Percentiles rank a stretch among this genome's conserved stretches.
Conservation (phyloP, 1,284 basidiomycete genomes). For the Amylostereum chailletii region DNA sequence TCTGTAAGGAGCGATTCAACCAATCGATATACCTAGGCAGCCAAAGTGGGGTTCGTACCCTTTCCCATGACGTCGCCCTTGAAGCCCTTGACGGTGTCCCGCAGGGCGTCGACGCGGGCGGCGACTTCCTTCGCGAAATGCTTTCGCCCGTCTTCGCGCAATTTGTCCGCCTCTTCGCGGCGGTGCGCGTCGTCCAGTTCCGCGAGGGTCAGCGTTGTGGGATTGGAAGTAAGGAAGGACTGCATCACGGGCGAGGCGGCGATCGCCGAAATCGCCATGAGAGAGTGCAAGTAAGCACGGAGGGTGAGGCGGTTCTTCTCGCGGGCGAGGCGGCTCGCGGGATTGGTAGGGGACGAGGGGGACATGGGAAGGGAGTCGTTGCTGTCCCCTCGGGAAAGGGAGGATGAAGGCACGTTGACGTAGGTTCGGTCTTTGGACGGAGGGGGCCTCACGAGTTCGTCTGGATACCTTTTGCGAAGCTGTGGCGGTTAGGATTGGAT, state of each 20-base stretch:
- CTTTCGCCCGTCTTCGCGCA: conserved; percentile 82
- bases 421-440: conserved; percentile 81
- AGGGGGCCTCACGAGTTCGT: conserved; percentile 68
- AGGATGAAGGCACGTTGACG: conserved; percentile 32
- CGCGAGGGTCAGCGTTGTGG: conserved; percentile 61
- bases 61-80: conserved; percentile 88
- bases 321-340: conserved; percentile 50
- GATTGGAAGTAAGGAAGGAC: conserved; percentile 79
- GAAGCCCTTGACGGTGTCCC: conserved; percentile 78
- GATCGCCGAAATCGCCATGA: conserved; percentile 69
- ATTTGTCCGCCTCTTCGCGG: conserved; percentile 85
- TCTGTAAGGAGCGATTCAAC: conserved; percentile 33
- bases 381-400: conserved; percentile 9
- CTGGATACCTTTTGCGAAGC: conserved; percentile 80
- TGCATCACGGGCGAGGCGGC: conserved; percentile 80
- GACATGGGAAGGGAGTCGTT: conserved; percentile 9
- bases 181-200: conserved; percentile 76
- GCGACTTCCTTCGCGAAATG: conserved; percentile 86
- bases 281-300: conserved; percentile 80
- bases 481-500: conserved; percentile 23
- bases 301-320: conserved; percentile 97
- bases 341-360: conserved; percentile 7
- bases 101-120: conserved; percentile 78
- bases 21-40: neutral
- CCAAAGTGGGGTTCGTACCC: conserved; percentile 31